Evolutionary conservation across 1,284 basidiomycete genomes (phyloP).

Genomic region (Microbotryum lychnidis-dioicae): DNA sequence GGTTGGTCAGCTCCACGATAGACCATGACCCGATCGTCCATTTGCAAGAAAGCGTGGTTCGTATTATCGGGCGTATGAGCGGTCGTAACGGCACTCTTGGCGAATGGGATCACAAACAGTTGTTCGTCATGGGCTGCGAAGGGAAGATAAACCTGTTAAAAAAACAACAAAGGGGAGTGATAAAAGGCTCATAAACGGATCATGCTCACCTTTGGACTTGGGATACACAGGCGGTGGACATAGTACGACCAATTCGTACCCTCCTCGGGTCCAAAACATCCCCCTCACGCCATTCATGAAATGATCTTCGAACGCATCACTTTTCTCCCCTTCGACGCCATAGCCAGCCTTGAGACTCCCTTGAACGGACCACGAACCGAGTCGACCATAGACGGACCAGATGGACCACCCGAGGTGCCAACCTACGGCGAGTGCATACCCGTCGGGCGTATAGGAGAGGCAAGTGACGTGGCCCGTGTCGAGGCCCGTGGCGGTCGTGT

Average conservation of each 20-base stretch:
- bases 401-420: slow-evolving; percentile 85
- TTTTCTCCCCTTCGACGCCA: slow-evolving; percentile 43
- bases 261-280: slow-evolving; percentile 81
- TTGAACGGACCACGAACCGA: slow-evolving; percentile 66
- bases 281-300: slow-evolving; percentile 69
- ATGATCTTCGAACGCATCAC: slow-evolving; percentile 51
- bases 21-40: slow-evolving; percentile 89
- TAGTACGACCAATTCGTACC: slow-evolving; percentile 73
- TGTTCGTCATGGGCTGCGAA: slow-evolving; percentile 45
- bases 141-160: background rate
- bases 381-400: slow-evolving; percentile 82
- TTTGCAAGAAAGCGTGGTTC: slow-evolving; percentile 86
- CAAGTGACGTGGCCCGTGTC: slow-evolving; percentile 61
- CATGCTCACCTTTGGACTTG: slow-evolving; percentile 27
- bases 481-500: slow-evolving; percentile 38
- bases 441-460: slow-evolving; percentile 84
- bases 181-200: no score
- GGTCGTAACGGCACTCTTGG: slow-evolving; percentile 84
- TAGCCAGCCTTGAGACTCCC: slow-evolving; percentile 49
- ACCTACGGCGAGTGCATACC: slow-evolving; percentile 92
- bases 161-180: background rate
- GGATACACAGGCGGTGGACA: slow-evolving; percentile 29
- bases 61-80: slow-evolving; percentile 92
- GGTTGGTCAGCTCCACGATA: slow-evolving; percentile 96
- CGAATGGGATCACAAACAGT: slow-evolving; percentile 80